Conservation (phyloP, 2,329 filamentous ascomycete genomes). For the Tolypocladium capitatum region DNA sequence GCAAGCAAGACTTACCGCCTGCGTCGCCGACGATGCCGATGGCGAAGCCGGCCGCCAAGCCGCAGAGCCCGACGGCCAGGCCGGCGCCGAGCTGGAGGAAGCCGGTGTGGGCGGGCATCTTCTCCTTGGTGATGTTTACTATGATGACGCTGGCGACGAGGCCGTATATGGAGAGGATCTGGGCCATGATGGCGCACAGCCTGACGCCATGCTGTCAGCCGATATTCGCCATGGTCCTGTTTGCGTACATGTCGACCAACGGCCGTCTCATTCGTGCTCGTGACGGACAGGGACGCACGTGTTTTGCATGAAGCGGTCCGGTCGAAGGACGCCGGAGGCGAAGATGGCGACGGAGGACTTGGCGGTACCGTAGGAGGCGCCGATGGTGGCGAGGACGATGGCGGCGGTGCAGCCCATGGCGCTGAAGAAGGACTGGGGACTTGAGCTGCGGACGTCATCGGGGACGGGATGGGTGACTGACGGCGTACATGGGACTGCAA, state of each 20-base stretch:
- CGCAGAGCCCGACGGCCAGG: conserved; percentile 28
- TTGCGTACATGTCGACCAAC: too few species aligned
- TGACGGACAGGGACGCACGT: neutral
- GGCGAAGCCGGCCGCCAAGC: conserved; percentile 31
- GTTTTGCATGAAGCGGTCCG: conserved; percentile 29
- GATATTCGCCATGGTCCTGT: neutral
- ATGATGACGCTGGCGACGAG: conserved; percentile 32
- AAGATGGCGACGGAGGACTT: conserved; percentile 30
- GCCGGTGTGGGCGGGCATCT: conserved; percentile 27
- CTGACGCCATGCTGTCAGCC: conserved; percentile 3
- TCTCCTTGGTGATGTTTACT: conserved; percentile 24
- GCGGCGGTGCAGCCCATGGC: conserved; percentile 27
- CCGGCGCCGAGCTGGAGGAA: conserved; percentile 32
- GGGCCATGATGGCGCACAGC: conserved; percentile 32
- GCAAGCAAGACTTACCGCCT: conserved; percentile 19
- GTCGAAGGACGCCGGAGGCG: conserved; percentile 27
- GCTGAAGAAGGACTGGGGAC: conserved; percentile 25
- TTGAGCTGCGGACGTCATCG: neutral
- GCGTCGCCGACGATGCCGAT: conserved; percentile 33
- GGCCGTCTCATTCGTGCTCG: too few species aligned
- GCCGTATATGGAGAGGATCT: conserved; percentile 34
- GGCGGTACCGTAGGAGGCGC: conserved; percentile 30
- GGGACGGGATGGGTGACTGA: conserved; percentile 13
- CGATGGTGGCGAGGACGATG: conserved; percentile 39
- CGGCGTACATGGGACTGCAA: conserved; percentile 29